These are phyloP conservation scores for Elasticomyces elasticus DNA, from an alignment of 495 filamentous ascomycete genomes.

Conservation along the genomic window DNA sequence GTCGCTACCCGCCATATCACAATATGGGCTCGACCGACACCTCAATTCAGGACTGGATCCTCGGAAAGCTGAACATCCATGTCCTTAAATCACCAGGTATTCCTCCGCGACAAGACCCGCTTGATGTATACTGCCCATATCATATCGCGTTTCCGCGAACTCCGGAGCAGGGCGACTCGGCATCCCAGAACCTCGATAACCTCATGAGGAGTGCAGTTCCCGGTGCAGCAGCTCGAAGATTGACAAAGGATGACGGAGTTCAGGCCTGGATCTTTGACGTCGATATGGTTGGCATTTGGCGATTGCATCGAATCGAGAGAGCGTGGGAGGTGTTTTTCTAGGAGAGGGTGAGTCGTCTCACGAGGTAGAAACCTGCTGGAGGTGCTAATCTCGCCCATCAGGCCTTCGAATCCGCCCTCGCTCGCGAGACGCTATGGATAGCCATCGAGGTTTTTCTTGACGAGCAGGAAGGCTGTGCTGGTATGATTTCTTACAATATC, in stretches of 20 bases:
- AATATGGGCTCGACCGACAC: not conserved
- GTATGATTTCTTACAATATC: not conserved
- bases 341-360: constrained; percentile 4
- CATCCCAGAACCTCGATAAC: not conserved
- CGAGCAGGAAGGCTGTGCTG: not conserved
- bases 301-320: not conserved
- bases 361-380: not conserved
- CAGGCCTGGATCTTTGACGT: constrained; percentile 14
- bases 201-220: not conserved
- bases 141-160: not conserved
- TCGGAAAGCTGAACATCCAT: constrained; percentile 4
- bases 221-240: not conserved
- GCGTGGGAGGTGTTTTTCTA: constrained; percentile 18
- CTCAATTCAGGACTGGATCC: not conserved
- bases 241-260: not conserved
- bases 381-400: too few species aligned
- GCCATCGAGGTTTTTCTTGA: constrained; percentile 18
- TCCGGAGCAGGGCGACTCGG: not conserved
- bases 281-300: constrained; percentile 14
- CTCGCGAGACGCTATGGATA: constrained; percentile 6
- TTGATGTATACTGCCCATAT: constrained; percentile 4
- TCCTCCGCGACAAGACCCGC: constrained; percentile 3
- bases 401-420: constrained; percentile 15
- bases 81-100: constrained; percentile 5
- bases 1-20: not conserved